Percentiles rank a stretch among this genome's conserved stretches.
Conservation (phyloP, 805 yeast genomes). For the Starmerella bombi region DNA sequence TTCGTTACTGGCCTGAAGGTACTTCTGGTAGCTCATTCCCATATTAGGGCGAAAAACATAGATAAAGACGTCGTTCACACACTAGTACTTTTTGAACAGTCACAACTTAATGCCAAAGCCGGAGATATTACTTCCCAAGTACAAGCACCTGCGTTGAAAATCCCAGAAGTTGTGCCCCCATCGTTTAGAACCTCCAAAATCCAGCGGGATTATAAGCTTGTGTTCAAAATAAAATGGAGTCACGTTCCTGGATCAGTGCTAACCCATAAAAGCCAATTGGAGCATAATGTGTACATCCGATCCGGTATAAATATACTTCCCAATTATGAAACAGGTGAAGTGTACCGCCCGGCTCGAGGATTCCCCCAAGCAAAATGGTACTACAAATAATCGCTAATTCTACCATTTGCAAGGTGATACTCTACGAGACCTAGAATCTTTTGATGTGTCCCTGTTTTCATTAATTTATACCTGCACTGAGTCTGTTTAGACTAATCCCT, state of each 20-base stretch:
- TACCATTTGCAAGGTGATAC: too few relatives aligned
- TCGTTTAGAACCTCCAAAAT: constrained; percentile 46
- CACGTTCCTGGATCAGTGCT: constrained; percentile 18
- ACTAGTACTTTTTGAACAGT: constrained; percentile 1
- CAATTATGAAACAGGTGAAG: constrained; percentile 21
- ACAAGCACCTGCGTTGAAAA: constrained; percentile 25
- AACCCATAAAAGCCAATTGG: constrained; percentile 15
- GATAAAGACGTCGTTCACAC: constrained; percentile 5
- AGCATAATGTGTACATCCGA: constrained; percentile 14
- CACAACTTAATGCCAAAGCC: constrained; percentile 13
- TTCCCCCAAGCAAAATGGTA: constrained; percentile 19
- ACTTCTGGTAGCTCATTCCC: constrained; percentile 7
- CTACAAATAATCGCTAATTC: constrained; percentile 1
- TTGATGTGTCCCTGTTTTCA: too few relatives aligned
- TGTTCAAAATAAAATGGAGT: constrained; percentile 22
- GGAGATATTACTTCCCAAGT: constrained; percentile 19
- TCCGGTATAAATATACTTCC: constrained; percentile 21
- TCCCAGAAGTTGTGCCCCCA: constrained; percentile 42
- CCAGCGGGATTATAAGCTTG: constrained; percentile 33
- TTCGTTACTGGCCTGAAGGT: constrained; percentile 9
- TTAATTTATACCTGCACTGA: too few relatives aligned
- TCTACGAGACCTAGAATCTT: too few relatives aligned
- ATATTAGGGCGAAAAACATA: constrained; percentile 17
- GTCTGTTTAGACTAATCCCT: too few relatives aligned
- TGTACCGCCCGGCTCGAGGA: constrained; percentile 10